A percentile compares a stretch with the other conserved stretches of the same genome.
phyloP scores from a whole-genome alignment of 306 rosid species.

The Gleditsia sinensis region DNA sequence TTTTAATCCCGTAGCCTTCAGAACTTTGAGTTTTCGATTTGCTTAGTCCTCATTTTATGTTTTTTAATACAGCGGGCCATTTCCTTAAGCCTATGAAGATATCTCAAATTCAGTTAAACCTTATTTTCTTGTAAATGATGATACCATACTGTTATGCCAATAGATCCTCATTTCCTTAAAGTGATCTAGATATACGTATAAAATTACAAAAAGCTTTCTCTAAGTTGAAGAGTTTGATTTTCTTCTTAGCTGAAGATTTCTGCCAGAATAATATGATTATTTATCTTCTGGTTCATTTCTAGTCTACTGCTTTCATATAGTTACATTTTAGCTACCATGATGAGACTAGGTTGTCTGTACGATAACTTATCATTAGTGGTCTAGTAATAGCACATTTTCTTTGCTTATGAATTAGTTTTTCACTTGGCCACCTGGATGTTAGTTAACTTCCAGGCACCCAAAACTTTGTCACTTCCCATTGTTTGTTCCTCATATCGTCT shows the following conservation, averaged over 20 bases:
- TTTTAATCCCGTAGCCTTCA: not conserved
- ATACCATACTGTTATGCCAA: no score
- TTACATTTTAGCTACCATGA: not conserved
- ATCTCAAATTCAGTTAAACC: not conserved
- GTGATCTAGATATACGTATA: not conserved
- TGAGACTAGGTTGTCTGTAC: not conserved
- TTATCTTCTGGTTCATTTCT: not conserved
- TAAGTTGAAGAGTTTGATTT: not conserved
- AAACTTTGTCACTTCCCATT: not conserved
- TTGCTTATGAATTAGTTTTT: conserved; percentile 9
- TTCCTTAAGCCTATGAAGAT: not conserved
- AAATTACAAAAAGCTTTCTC: not conserved
- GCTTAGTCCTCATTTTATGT: not conserved
- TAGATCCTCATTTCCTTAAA: not conserved
- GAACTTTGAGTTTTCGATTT: not conserved
- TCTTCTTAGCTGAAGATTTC: not conserved
- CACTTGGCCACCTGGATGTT: conserved; percentile 14
- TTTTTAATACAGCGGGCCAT: not conserved
- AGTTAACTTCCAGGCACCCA: conserved; percentile 5
- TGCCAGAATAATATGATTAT: not conserved
- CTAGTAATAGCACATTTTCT: not conserved
- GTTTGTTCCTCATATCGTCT: conserved; percentile 4
- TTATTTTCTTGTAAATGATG: conserved; percentile 2
- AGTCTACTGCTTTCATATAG: not conserved
- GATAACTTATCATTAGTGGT: not conserved